Base-by-base conservation (phyloP, 2,329 filamentous ascomycete genomes). In the Colletotrichum chlorophyti region DNA sequence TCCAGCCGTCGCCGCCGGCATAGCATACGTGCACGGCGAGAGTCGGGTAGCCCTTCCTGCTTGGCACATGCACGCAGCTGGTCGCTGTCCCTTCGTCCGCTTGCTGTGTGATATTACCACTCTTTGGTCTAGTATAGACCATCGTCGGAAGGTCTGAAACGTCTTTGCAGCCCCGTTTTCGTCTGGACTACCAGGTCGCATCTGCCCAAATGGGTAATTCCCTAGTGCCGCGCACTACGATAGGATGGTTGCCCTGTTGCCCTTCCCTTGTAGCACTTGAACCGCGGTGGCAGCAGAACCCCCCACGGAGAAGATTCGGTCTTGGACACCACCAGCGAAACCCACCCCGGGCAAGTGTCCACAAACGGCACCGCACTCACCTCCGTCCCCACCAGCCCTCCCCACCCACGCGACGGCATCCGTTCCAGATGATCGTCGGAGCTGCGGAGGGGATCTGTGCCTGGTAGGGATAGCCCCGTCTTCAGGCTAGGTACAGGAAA, bases 111-210 rank as follows among this genome's bases (percentile, higher is more conserved):
- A n/a, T n/a, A n/a, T n/a, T n/a, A n/a, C n/a, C n/a, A n/a, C n/a
- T n/a, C n/a, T n/a, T n/a, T n/a, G n/a, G 32, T 26, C 49, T 23
- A 21, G 34, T 19, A 43, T 53, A 34, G 48, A 15, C 54, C 54
- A 47, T 58, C 41, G 7, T 32, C 27, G 49, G 17, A 49, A 32
- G 37, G 51, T 38, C 51, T 59, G 55, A 59, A 59, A 55, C 55
- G 51, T 26, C 31, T 29, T 26, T 35, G 27, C 38, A 50, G 57
- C 57, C 51, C 57, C 57, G 37, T 50, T 46, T 50, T 59, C 57
- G 43, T 60, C 51, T 57, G 57, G 57, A 60, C 51, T 60, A 38
- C 31, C 38, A 40, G 43, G 17, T 37, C 26, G 38, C 51, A 49
- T 34, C 31, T 47, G 51, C 51, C 55, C 55, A 59, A 32, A 29